These are phyloP conservation scores for Xylaria hypoxylon DNA, from an alignment of 2,329 filamentous ascomycete species.

Conservation along the genomic window DNA sequence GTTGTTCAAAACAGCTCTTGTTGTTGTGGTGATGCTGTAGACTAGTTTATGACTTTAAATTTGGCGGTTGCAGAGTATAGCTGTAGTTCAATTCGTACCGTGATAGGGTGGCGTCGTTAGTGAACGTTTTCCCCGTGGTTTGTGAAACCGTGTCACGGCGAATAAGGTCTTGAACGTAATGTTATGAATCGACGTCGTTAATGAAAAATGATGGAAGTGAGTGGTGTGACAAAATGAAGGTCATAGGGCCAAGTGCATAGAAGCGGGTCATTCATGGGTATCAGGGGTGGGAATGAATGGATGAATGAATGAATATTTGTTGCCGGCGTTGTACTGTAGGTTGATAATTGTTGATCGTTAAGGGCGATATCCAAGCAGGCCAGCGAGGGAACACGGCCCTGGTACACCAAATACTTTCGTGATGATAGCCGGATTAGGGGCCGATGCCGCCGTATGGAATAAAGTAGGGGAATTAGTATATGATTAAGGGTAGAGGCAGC, in stretches of 20 bases:
- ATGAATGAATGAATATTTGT: neutral
- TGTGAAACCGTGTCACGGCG: constrained; percentile 15
- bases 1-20: neutral
- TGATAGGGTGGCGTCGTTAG: neutral
- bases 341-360: neutral
- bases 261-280: constrained; percentile 17
- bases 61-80: neutral
- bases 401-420: constrained; percentile 1
- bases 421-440: no score
- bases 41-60: neutral
- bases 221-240: constrained; percentile 1
- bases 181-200: constrained; percentile 20
- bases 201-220: neutral
- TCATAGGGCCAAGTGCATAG: constrained; percentile 13
- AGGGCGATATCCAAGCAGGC: neutral
- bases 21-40: neutral
- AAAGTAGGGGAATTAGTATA: neutral
- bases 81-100: neutral
- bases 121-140: neutral
- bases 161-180: constrained; percentile 11
- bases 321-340: neutral
- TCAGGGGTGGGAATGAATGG: neutral
- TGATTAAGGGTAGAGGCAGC: constrained; percentile 20
- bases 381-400: neutral
- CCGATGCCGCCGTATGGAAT: neutral